Conservation (phyloP, 495 filamentous ascomycete species). For the Tuber microsphaerosporum region DNA sequence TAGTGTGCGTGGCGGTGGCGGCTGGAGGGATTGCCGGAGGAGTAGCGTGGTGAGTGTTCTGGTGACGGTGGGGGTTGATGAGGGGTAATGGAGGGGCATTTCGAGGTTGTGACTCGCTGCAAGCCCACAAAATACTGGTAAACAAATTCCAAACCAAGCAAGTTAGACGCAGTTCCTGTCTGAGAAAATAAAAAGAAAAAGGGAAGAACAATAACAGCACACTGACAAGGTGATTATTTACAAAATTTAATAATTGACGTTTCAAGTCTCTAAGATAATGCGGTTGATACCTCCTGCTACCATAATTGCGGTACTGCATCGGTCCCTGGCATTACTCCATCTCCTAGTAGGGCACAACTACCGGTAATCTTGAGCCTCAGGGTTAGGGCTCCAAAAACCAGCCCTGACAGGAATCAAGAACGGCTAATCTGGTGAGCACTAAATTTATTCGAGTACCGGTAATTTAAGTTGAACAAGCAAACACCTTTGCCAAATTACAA, state of each 20-base stretch:
- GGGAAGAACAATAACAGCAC: not conserved
- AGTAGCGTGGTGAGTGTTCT: slow-evolving; percentile 1
- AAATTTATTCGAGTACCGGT: too few species aligned
- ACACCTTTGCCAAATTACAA: not conserved
- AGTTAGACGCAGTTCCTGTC: not conserved
- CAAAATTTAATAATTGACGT: not conserved
- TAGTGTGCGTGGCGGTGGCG: slow-evolving; percentile 8
- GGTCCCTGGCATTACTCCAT: not conserved
- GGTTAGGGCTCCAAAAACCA: not conserved
- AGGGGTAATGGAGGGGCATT: slow-evolving; percentile 37
- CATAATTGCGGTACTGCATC: not conserved
- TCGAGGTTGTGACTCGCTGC: not conserved
- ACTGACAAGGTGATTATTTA: not conserved
- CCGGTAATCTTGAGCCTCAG: not conserved
- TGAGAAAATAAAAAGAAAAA: too few species aligned
- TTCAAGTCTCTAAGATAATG: not conserved
- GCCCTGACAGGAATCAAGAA: not conserved
- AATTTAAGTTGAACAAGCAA: not conserved
- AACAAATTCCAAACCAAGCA: not conserved
- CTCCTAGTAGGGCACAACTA: not conserved
- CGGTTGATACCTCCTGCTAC: not conserved
- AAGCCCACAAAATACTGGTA: not conserved
- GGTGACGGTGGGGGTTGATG: slow-evolving; percentile 17
- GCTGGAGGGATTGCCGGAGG: slow-evolving; percentile 6
- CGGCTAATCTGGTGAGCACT: too few species aligned